Evolutionary conservation across 2,329 filamentous ascomycete species (phyloP).

Genomic region (Cyanodermella asteris): DNA sequence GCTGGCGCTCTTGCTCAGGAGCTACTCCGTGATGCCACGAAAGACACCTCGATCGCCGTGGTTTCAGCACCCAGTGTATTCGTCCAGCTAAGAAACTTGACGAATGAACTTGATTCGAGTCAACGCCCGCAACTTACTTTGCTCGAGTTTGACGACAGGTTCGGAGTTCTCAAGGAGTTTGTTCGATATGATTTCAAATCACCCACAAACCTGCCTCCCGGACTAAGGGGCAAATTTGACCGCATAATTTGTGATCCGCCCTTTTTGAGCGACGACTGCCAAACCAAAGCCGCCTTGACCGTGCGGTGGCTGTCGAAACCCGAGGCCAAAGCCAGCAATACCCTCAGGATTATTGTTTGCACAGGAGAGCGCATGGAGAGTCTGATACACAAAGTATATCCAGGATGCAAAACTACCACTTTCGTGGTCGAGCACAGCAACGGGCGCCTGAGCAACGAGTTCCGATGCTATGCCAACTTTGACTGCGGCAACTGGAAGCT

Average conservation of each 20-base stretch:
- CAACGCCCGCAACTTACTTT: conserved; percentile 36
- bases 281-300: conserved; percentile 59
- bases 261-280: conserved; percentile 59
- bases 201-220: conserved; percentile 44
- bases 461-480: conserved; percentile 60
- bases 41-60: conserved; percentile 39
- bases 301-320: conserved; percentile 44
- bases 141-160: conserved; percentile 54
- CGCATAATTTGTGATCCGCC: conserved; percentile 57
- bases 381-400: conserved; percentile 45
- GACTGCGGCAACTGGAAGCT: conserved; percentile 28
- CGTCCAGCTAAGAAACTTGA: conserved; percentile 45
- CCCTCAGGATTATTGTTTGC: conserved; percentile 39
- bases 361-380: conserved; percentile 57
- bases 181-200: conserved; percentile 51
- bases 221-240: conserved; percentile 41
- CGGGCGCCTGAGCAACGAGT: conserved; percentile 60
- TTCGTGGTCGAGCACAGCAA: conserved; percentile 43
- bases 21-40: conserved; percentile 38
- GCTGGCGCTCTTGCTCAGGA: conserved; percentile 40
- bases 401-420: conserved; percentile 41
- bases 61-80: conserved; percentile 60
- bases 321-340: conserved; percentile 8
- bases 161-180: conserved; percentile 53
- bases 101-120: not conserved